phyloP scores from a whole-genome alignment of 257 asterid genomes.

The Plantago elongata region DNA sequence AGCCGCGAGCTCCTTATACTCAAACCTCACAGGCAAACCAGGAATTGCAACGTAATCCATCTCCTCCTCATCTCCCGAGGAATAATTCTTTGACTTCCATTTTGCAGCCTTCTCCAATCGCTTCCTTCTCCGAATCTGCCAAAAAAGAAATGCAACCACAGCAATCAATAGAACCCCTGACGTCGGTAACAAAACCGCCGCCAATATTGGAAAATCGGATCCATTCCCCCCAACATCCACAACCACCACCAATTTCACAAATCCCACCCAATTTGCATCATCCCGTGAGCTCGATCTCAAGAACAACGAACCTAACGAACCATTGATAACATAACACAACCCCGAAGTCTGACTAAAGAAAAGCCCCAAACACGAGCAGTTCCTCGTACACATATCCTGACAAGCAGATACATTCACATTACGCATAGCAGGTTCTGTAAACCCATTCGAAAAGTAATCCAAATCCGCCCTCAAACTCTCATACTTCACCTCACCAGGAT shows the following conservation, averaged over 20 bases:
- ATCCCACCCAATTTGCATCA: constrained; percentile 38
- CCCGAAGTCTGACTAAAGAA: constrained; percentile 48
- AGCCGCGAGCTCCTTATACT: constrained; percentile 36
- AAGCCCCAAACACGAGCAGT: constrained; percentile 65
- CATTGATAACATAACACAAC: constrained; percentile 49
- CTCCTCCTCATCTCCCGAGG: constrained; percentile 31
- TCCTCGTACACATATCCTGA: constrained; percentile 44
- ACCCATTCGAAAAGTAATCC: constrained; percentile 69
- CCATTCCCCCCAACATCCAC: constrained; percentile 2
- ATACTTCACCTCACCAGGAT: constrained; percentile 27
- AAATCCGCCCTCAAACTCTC: constrained; percentile 35
- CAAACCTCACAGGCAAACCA: constrained; percentile 60
- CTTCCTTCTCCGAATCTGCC: constrained; percentile 27
- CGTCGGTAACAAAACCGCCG: constrained; percentile 44
- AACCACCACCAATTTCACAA: constrained; percentile 32
- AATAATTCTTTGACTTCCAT: constrained; percentile 23
- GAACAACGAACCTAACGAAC: constrained; percentile 46
- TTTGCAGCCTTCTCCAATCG: constrained; percentile 5
- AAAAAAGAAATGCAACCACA: constrained; percentile 20
- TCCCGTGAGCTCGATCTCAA: constrained; percentile 15
- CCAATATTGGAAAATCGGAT: constrained; percentile 35
- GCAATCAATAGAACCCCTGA: constrained; percentile 32
- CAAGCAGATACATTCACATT: constrained; percentile 37
- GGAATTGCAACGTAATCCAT: constrained; percentile 45
- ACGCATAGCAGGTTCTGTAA: constrained; percentile 28